Base-by-base conservation (phyloP, 495 filamentous ascomycete species). In the Podospora didyma region DNA sequence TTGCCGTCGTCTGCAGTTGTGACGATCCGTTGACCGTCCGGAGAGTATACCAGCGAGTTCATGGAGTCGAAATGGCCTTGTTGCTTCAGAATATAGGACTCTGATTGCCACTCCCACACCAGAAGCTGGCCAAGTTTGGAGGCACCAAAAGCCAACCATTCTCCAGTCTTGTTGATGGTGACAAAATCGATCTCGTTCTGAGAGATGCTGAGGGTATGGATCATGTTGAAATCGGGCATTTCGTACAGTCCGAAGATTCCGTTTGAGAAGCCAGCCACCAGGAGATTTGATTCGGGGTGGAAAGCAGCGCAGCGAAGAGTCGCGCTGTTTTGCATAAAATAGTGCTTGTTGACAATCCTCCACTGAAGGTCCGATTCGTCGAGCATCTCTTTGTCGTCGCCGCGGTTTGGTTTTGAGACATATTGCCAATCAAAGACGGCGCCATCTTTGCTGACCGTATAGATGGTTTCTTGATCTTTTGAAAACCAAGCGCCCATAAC, bases 91-190 rank as follows among this genome's bases (percentile, higher is more conserved):
- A 98, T 92, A 71, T 97, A 97, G n/a, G 95, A 97, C 69, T 98
- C 94, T 2, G 95, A 97, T 65, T 97, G 95, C 95, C 95, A 97
- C 70, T 98, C 94, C 94, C 94, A 98, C 22, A 98, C 95, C 35
- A 98, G 79, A 14, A 98, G 75, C 60, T 98, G 94, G 12, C 94
- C 94, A 23, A 95, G 82, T 54, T 93, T 93, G 16, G 95, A 96
- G 4, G 94, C 92, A n/a, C 93, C 94, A 71, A 98, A 96, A 7
- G 94, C 94, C 28, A 98, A 79, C 94, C 94, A 98, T 74, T 96
- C 95, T 53, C 93, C 94, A 28, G 89, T 86, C 65, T 89, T 87
- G 73, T 97, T 97, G 59, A 96, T 86, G 2, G 90, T 89, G 45
- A 97, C 89, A 64, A 87, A 90, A 63, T 96, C 91, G 60, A 98